phyloP scores from a whole-genome alignment of 768 basidiomycete species.

The Kockovaella imperatae region DNA sequence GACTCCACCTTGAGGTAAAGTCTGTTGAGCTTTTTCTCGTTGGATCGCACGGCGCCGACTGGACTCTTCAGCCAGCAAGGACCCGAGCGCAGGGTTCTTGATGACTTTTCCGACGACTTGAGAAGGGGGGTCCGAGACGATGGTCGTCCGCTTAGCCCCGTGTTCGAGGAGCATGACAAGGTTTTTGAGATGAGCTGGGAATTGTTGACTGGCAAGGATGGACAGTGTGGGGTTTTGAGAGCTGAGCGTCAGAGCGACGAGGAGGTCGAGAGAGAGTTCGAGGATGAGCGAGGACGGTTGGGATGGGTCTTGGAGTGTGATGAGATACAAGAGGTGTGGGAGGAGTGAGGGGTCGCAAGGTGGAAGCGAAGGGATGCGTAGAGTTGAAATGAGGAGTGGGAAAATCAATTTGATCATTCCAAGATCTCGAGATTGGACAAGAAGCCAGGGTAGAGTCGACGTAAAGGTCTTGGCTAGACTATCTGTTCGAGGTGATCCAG shows the following conservation, averaged over 20 bases:
- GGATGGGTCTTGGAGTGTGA: constrained; percentile 23
- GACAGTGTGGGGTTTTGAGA: constrained; percentile 59
- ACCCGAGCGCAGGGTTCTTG: constrained; percentile 23
- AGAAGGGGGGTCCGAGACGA: constrained; percentile 5
- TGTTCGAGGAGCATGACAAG: constrained; percentile 20
- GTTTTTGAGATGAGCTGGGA: constrained; percentile 22
- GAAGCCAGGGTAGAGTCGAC: constrained; percentile 21
- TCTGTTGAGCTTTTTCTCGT: constrained; percentile 20
- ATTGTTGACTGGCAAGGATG: constrained; percentile 43
- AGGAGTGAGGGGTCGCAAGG: constrained; percentile 20
- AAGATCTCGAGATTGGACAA: constrained; percentile 31
- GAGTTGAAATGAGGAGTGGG: constrained; percentile 31
- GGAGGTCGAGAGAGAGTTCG: constrained; percentile 58
- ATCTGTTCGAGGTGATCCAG: too few relatives aligned
- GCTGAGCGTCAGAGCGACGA: constrained; percentile 61
- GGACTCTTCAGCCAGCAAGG: constrained; percentile 14
- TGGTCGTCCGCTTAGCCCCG: constrained; percentile 1
- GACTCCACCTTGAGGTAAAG: constrained; percentile 11
- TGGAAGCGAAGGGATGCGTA: constrained; percentile 14
- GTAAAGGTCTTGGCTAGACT: constrained; percentile 3
- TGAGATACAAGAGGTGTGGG: constrained; percentile 25
- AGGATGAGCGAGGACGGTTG: constrained; percentile 51
- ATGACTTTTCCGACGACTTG: constrained; percentile 3
- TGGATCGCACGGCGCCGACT: constrained; percentile 13
- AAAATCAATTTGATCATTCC: constrained; percentile 26